Conservation (phyloP, 345 rosid species). For the Sisymbrium irio region DNA sequence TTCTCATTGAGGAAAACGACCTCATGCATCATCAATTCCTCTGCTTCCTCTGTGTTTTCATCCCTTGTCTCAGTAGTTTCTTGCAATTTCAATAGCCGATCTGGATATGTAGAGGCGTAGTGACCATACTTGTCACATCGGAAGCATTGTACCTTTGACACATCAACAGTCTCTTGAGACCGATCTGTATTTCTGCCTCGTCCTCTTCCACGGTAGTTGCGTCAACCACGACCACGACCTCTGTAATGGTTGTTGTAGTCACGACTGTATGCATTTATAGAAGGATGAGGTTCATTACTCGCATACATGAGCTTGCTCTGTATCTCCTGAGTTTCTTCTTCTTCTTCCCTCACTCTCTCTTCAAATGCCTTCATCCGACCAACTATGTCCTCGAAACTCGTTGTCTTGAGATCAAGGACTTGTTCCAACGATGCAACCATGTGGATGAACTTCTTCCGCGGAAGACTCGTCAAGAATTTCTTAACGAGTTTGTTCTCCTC, state of each 20-base stretch:
- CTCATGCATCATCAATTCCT: too few relatives aligned
- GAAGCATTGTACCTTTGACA: too few relatives aligned
- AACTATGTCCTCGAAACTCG: too few relatives aligned
- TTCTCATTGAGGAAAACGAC: not conserved
- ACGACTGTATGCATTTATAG: too few relatives aligned
- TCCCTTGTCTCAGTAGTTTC: too few relatives aligned
- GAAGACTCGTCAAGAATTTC: not conserved
- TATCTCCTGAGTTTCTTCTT: not conserved
- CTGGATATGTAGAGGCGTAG: too few relatives aligned
- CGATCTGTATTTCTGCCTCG: too few relatives aligned
- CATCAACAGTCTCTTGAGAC: too few relatives aligned
- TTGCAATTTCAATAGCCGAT: too few relatives aligned
- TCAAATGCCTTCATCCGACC: not conserved
- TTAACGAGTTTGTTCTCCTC: not conserved
- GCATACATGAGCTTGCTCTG: not conserved
- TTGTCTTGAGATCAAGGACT: not conserved
- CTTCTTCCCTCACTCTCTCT: not conserved
- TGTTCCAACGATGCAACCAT: not conserved
- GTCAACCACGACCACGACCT: not conserved
- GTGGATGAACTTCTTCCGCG: not conserved
- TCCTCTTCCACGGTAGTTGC: too few relatives aligned
- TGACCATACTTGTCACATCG: too few relatives aligned
- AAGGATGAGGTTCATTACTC: too few relatives aligned
- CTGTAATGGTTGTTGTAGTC: not conserved
- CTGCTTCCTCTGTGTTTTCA: not conserved